Evolutionary conservation across 148 eudicot species (phyloP).

Genomic region (Cornus controversa): DNA sequence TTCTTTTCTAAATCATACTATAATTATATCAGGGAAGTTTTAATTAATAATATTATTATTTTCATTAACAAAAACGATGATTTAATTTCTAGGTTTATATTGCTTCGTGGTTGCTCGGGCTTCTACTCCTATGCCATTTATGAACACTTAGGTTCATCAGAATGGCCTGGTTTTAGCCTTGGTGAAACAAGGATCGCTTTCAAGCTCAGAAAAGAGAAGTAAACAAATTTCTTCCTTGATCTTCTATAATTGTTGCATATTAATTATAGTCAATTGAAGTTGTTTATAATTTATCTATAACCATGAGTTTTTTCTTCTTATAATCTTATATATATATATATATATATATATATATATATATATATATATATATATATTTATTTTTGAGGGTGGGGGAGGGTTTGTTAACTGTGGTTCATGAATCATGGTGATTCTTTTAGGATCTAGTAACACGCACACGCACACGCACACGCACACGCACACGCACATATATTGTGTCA

Average conservation of each 20-base stretch:
- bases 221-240: neutral
- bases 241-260: neutral
- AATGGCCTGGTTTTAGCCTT: constrained; percentile 81
- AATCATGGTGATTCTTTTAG: too few relatives aligned
- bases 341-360: too few relatives aligned
- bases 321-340: too few relatives aligned
- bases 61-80: neutral
- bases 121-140: constrained; percentile 66
- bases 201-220: constrained; percentile 84
- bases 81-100: constrained; percentile 44
- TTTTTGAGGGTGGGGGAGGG: neutral
- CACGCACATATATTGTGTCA: too few relatives aligned
- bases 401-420: too few relatives aligned
- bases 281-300: neutral
- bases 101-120: constrained; percentile 64
- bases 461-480: too few relatives aligned
- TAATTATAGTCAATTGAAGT: neutral
- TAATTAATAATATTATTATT: neutral
- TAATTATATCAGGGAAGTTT: neutral
- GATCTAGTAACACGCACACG: too few relatives aligned
- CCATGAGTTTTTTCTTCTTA: neutral
- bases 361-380: neutral
- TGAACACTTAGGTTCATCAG: constrained; percentile 53
- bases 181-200: constrained; percentile 78
- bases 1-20: constrained; percentile 5